Conservation (phyloP, 164 flowering plant genomes). For the Nymphaea thermarum region DNA sequence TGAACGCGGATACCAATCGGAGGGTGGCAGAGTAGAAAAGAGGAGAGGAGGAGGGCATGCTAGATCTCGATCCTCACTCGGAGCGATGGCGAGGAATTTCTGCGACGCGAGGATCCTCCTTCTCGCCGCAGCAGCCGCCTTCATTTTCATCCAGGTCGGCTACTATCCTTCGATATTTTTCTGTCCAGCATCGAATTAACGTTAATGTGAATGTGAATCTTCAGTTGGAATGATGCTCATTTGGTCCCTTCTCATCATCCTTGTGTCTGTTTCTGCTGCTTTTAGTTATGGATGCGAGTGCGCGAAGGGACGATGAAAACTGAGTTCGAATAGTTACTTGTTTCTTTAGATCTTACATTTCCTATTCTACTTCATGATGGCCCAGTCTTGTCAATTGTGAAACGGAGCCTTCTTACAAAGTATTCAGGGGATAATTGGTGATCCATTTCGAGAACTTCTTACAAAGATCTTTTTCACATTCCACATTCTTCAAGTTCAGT, state of each 20-base stretch:
- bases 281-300: neutral
- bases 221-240: neutral
- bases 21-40: too few relatives aligned
- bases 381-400: too few relatives aligned
- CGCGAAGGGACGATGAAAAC: too few relatives aligned
- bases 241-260: neutral
- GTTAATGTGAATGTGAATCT: neutral
- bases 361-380: neutral
- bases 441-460: too few relatives aligned
- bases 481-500: too few relatives aligned
- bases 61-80: neutral
- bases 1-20: too few relatives aligned
- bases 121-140: conserved; percentile 47
- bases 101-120: conserved; percentile 72
- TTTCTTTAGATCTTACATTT: too few relatives aligned
- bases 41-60: neutral
- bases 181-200: neutral
- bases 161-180: conserved; percentile 2
- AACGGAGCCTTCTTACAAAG: too few relatives aligned
- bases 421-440: too few relatives aligned
- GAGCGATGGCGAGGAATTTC: conserved; percentile 25
- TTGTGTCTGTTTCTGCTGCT: neutral
- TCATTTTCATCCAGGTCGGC: conserved; percentile 80
- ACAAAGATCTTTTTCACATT: too few relatives aligned
- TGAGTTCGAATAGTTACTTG: too few relatives aligned